Percentiles rank a stretch among this genome's conserved stretches.
These are phyloP conservation scores for Cyclanthera cordifolia DNA, from an alignment of 306 rosid species.

Conservation along the genomic window DNA sequence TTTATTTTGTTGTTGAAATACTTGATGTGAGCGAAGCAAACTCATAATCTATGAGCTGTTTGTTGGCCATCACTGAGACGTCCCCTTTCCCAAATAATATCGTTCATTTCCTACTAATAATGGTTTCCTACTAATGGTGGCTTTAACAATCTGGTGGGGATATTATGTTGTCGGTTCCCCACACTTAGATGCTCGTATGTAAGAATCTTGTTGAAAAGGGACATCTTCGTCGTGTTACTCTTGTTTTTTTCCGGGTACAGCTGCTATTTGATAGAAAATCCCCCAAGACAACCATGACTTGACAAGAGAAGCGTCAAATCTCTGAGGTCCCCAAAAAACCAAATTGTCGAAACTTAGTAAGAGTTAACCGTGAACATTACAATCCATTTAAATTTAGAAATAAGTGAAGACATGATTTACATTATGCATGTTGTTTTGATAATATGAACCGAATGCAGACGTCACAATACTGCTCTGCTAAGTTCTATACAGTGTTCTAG, in stretches of 20 bases:
- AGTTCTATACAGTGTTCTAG: slow-evolving; percentile 10
- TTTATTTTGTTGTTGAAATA: background rate
- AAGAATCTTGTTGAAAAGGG: slow-evolving; percentile 17
- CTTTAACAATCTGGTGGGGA: slow-evolving; percentile 17
- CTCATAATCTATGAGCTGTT: background rate
- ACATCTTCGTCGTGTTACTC: background rate
- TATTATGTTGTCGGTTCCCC: slow-evolving; percentile 21
- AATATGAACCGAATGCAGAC: slow-evolving; percentile 16
- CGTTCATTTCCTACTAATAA: background rate
- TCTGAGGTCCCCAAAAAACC: slow-evolving; percentile 17
- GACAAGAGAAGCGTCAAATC: slow-evolving; percentile 18
- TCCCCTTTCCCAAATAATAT: background rate
- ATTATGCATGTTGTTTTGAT: slow-evolving; percentile 12
- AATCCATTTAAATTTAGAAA: slow-evolving; percentile 21
- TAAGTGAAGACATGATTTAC: slow-evolving; percentile 17
- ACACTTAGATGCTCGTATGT: slow-evolving; percentile 15
- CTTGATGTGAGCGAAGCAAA: background rate
- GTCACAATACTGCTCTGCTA: slow-evolving; percentile 5
- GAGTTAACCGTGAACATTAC: slow-evolving; percentile 18
- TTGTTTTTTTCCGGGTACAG: slow-evolving; percentile 16
- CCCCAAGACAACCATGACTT: slow-evolving; percentile 22
- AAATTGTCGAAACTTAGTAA: slow-evolving; percentile 20
- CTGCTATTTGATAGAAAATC: slow-evolving; percentile 19
- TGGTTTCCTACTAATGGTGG: slow-evolving; percentile 14
- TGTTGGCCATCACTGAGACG: background rate